phyloP scores from a whole-genome alignment of 345 rosid genomes.

The Odontarrhena argentea region DNA sequence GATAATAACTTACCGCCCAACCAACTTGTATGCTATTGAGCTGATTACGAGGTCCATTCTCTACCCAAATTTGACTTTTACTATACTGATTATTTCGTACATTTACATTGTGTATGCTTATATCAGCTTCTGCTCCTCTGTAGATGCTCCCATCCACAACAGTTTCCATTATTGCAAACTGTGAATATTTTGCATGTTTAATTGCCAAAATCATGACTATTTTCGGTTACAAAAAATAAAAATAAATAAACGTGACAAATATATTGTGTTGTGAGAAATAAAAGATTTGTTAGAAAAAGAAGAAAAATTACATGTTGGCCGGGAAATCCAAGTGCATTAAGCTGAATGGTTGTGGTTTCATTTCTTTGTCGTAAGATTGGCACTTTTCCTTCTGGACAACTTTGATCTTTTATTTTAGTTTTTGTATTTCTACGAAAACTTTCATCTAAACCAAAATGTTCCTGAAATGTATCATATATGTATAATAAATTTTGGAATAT shows the following conservation, averaged over 20 bases:
- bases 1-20: slow-evolving; percentile 23
- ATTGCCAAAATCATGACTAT: too few relatives aligned
- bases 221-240: too few relatives aligned
- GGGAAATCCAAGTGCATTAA: neutral
- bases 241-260: too few relatives aligned
- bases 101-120: slow-evolving; percentile 13
- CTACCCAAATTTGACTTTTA: slow-evolving; percentile 31
- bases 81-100: neutral
- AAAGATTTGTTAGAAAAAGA: neutral
- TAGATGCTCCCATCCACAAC: neutral
- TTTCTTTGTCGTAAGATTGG: slow-evolving; percentile 19
- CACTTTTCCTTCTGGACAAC: slow-evolving; percentile 31
- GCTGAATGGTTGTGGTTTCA: neutral
- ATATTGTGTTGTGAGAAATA: too few relatives aligned
- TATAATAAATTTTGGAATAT: neutral
- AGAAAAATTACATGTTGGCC: slow-evolving; percentile 24
- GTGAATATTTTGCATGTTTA: neutral
- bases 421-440: neutral
- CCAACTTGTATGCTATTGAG: slow-evolving; percentile 31
- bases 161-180: slow-evolving; percentile 28
- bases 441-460: neutral
- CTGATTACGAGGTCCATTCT: slow-evolving; percentile 23
- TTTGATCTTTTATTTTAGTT: neutral
- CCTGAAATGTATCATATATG: neutral
- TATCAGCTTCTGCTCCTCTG: slow-evolving; percentile 26